Conservation (phyloP, 345 rosid genomes). For the Salix brachista region DNA sequence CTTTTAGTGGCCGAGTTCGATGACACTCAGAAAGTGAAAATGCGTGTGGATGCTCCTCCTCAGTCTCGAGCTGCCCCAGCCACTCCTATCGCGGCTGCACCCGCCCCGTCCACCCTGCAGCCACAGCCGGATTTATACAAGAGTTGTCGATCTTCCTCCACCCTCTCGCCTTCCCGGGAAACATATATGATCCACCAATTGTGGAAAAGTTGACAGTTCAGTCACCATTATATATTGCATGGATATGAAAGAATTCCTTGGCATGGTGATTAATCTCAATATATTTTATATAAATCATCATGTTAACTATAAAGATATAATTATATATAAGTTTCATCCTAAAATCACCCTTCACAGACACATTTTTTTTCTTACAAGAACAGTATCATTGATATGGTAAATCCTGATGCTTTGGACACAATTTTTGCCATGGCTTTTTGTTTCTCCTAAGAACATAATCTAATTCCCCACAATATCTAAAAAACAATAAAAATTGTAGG, state of each 20-base stretch:
- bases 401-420: background rate
- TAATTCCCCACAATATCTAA: background rate
- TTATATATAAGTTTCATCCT: background rate
- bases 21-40: constrained; percentile 69
- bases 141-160: constrained; percentile 39
- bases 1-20: constrained; percentile 78
- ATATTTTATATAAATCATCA: too few relatives aligned
- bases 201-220: too few relatives aligned
- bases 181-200: constrained; percentile 56
- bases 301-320: too few relatives aligned
- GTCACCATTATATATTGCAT: too few relatives aligned
- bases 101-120: constrained; percentile 18
- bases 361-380: background rate
- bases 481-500: background rate
- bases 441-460: background rate
- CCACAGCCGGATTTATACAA: constrained; percentile 37
- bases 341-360: background rate
- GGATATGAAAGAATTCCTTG: background rate
- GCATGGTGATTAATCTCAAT: background rate
- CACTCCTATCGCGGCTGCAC: constrained; percentile 23
- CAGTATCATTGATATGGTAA: background rate
- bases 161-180: constrained; percentile 62
- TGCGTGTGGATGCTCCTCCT: constrained; percentile 57
- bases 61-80: constrained; percentile 41
- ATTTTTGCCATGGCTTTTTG: background rate